Evolutionary conservation across 306 rosid genomes (phyloP).

Genomic region (Begonia masoniana): DNA sequence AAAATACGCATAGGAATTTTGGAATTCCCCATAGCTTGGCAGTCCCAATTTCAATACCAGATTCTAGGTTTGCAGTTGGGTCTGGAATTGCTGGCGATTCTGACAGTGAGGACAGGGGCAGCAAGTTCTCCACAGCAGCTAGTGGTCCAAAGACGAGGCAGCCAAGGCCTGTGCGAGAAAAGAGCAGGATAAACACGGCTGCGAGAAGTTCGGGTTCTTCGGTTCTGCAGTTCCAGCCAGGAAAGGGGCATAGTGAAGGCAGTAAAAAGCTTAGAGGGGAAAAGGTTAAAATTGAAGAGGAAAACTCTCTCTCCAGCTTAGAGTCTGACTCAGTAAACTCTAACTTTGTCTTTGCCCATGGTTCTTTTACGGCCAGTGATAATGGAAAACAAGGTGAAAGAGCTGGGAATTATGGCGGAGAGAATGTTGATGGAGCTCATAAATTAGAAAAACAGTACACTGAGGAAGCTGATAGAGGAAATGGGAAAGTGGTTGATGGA

Average conservation of each 20-base stretch:
- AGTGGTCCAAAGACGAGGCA: slow-evolving; percentile 50
- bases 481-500: slow-evolving; percentile 23
- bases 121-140: slow-evolving; percentile 89
- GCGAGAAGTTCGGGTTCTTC: slow-evolving; percentile 33
- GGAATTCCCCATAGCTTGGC: slow-evolving; percentile 23
- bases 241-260: slow-evolving; percentile 40
- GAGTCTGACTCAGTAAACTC: slow-evolving; percentile 94
- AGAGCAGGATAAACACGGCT: slow-evolving; percentile 20
- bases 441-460: slow-evolving; percentile 29
- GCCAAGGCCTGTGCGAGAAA: slow-evolving; percentile 27
- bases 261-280: slow-evolving; percentile 65
- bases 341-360: slow-evolving; percentile 28
- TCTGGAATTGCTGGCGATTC: slow-evolving; percentile 54
- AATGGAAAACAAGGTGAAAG: slow-evolving; percentile 55
- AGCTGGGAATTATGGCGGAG: slow-evolving; percentile 30
- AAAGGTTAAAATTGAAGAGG: slow-evolving; percentile 30
- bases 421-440: slow-evolving; percentile 45
- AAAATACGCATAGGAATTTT: slow-evolving; percentile 28
- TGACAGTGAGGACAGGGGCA: slow-evolving; percentile 70
- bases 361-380: slow-evolving; percentile 24
- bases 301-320: slow-evolving; percentile 66
- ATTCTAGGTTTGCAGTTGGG: slow-evolving; percentile 54
- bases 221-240: slow-evolving; percentile 36
- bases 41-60: slow-evolving; percentile 26
- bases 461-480: slow-evolving; percentile 34